Evolutionary conservation across 176 grass and related monocot species (phyloP).

Genomic region (Poa annua): DNA sequence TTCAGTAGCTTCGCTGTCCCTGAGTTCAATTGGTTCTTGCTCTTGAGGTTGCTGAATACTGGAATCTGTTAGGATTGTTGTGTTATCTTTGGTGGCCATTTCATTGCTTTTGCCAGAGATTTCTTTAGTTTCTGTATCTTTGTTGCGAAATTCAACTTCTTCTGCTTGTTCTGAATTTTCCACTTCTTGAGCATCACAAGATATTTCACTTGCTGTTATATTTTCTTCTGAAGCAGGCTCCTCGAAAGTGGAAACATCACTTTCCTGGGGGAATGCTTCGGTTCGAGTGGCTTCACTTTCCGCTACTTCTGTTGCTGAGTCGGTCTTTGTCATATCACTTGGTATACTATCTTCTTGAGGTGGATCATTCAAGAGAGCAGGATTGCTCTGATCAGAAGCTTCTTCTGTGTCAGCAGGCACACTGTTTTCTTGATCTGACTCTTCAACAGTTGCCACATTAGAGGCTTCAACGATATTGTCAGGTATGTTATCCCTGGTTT

Average conservation of each 20-base stretch:
- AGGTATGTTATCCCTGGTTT: conserved; percentile 30
- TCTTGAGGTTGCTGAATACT: conserved; percentile 26
- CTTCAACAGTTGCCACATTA: conserved; percentile 24
- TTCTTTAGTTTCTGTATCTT: conserved; percentile 26
- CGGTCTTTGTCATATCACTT: not conserved
- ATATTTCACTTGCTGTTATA: conserved; percentile 40
- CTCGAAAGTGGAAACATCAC: conserved; percentile 28
- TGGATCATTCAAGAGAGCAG: conserved; percentile 10
- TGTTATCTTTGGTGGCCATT: conserved; percentile 14
- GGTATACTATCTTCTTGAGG: conserved; percentile 28
- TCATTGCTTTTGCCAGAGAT: conserved; percentile 14
- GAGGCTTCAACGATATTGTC: conserved; percentile 24
- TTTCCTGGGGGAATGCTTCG: conserved; percentile 31
- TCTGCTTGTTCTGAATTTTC: conserved; percentile 16
- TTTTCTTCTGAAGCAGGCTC: conserved; percentile 32
- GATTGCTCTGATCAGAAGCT: conserved; percentile 18
- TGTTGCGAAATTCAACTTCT: not conserved
- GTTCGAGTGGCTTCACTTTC: conserved; percentile 27
- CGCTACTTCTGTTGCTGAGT: conserved; percentile 24
- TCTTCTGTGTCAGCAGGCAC: conserved; percentile 39
- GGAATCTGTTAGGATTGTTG: conserved; percentile 16
- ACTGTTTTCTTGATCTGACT: conserved; percentile 31
- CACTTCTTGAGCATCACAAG: conserved; percentile 20
- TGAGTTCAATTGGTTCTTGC: conserved; percentile 39
- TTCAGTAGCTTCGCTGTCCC: conserved; percentile 33